These are phyloP conservation scores for Penicillium riverlandense DNA, from an alignment of 495 filamentous ascomycete species.

Conservation along the genomic window DNA sequence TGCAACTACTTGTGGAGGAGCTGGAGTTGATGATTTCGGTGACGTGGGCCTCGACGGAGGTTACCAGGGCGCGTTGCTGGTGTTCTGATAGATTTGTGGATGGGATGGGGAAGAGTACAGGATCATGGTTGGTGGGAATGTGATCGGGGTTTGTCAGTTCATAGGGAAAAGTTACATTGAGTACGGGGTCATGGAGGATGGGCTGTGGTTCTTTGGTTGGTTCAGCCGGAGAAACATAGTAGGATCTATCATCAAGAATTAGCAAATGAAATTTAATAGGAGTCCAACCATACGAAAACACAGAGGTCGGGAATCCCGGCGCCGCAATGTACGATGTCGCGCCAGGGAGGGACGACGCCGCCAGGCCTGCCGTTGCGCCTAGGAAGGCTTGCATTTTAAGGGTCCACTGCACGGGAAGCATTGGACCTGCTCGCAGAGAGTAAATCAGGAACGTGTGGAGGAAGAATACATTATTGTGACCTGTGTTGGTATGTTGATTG, in stretches of 20 bases:
- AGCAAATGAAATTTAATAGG: not conserved
- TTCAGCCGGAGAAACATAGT: constrained; percentile 43
- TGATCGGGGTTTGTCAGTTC: constrained; percentile 49
- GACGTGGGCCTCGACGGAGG: constrained; percentile 33
- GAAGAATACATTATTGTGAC: too few species aligned
- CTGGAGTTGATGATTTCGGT: constrained; percentile 34
- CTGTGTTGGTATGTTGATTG: too few species aligned
- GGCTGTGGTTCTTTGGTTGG: constrained; percentile 54
- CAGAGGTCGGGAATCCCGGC: constrained; percentile 46
- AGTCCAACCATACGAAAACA: constrained; percentile 29
- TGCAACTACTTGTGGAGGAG: constrained; percentile 34
- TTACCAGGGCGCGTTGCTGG: constrained; percentile 33
- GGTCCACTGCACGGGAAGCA: too few species aligned
- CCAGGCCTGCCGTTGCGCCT: not conserved
- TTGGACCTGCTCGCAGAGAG: too few species aligned
- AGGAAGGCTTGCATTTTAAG: too few species aligned
- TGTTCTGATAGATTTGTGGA: constrained; percentile 30
- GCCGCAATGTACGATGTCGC: constrained; percentile 41
- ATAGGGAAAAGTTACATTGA: constrained; percentile 49
- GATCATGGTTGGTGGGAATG: constrained; percentile 45
- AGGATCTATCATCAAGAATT: constrained; percentile 14
- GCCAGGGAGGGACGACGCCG: constrained; percentile 20
- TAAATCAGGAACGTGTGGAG: too few species aligned
- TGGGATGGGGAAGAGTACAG: constrained; percentile 40
- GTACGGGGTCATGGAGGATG: constrained; percentile 46